Conservation (phyloP, 2,329 filamentous ascomycete genomes). For the Acrodontium crateriforme region DNA sequence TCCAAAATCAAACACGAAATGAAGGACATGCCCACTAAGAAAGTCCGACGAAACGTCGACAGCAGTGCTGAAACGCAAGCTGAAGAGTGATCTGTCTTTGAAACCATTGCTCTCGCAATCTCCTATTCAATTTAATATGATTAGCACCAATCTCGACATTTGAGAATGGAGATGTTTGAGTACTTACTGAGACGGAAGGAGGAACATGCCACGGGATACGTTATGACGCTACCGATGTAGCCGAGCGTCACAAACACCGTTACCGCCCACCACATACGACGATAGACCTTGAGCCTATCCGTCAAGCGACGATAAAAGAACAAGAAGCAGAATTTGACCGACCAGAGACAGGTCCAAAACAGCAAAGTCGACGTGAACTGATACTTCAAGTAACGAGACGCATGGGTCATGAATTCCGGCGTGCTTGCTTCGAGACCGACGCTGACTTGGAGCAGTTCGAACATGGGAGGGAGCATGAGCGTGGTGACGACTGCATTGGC, state of each 20-base stretch:
- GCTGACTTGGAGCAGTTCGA: constrained; percentile 4
- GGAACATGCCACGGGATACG: constrained; percentile 10
- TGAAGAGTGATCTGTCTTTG: constrained; percentile 3
- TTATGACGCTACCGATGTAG: constrained; percentile 7
- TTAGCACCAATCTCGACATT: constrained; percentile 1
- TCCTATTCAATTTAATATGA: constrained; percentile 1
- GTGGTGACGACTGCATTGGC: constrained; percentile 4
- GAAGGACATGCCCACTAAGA: constrained; percentile 6
- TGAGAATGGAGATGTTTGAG: too few species aligned
- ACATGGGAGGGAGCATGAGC: constrained; percentile 6
- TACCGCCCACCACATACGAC: constrained; percentile 11
- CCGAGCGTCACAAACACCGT: constrained; percentile 4
- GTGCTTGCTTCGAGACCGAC: constrained; percentile 1
- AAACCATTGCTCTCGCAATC: constrained; percentile 3
- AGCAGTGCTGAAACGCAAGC: constrained; percentile 9
- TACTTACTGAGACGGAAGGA: constrained; percentile 6
- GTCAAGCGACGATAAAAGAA: constrained; percentile 9
- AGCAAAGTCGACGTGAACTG: constrained; percentile 12
- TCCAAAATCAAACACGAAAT: too few species aligned
- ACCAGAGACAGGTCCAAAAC: constrained; percentile 15
- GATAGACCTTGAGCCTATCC: constrained; percentile 3
- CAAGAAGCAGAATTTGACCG: constrained; percentile 11
- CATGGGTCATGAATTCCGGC: too few species aligned
- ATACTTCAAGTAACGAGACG: constrained; percentile 7
- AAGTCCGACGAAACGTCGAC: constrained; percentile 12